These are phyloP conservation scores for Microbotryomycetes sp. DNA, from an alignment of 1,284 basidiomycete species.

Conservation along the genomic window DNA sequence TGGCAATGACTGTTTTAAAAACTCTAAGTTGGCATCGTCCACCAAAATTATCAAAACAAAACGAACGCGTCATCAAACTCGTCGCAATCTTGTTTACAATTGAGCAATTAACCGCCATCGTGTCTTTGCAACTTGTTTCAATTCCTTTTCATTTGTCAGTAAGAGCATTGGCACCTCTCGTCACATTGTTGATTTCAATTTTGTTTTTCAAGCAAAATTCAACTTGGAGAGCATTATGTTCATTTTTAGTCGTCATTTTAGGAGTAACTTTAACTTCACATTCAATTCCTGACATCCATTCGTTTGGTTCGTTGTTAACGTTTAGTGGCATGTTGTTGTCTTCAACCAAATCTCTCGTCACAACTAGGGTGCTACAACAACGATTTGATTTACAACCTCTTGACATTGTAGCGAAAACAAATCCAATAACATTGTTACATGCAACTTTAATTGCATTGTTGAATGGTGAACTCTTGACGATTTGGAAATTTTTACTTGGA, in stretches of 20 bases:
- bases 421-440: constrained; percentile 17
- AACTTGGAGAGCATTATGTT: constrained; percentile 14
- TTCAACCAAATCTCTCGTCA: constrained; percentile 25
- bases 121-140: constrained; percentile 21
- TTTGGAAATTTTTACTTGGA: constrained; percentile 11
- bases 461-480: constrained; percentile 19
- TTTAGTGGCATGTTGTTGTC: constrained; percentile 20
- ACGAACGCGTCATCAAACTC: constrained; percentile 9
- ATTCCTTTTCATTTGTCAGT: constrained; percentile 32
- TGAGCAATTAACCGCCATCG: constrained; percentile 24
- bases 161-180: constrained; percentile 26
- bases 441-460: constrained; percentile 22
- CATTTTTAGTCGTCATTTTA: constrained; percentile 25
- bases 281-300: constrained; percentile 11
- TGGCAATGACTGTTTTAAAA: constrained; percentile 18
- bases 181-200: constrained; percentile 26
- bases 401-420: constrained; percentile 22
- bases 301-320: constrained; percentile 23
- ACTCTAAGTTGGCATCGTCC: constrained; percentile 16
- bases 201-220: constrained; percentile 18
- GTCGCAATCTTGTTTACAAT: constrained; percentile 23
- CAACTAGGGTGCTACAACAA: constrained; percentile 20
- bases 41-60: constrained; percentile 12
- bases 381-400: constrained; percentile 19
- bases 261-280: constrained; percentile 28